phyloP scores from a whole-genome alignment of 176 grass and related monocot species.

The Pontederia paniculata region DNA sequence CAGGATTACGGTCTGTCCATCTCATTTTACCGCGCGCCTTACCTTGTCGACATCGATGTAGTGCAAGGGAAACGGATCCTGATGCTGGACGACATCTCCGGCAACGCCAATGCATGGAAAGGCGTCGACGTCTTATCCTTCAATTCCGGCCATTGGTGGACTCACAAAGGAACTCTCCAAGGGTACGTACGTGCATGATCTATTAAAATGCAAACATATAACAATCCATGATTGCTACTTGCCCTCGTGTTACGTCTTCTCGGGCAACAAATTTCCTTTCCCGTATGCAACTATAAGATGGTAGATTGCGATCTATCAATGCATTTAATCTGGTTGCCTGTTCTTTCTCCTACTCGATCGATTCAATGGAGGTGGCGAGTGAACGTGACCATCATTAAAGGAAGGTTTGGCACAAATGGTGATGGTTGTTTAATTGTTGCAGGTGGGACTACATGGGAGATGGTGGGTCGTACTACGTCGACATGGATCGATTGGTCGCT shows the following conservation, averaged over 20 bases:
- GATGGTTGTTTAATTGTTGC: neutral
- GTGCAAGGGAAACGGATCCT: conserved; percentile 65
- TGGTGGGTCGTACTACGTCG: conserved; percentile 43
- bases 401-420: neutral
- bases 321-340: too few species aligned
- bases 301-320: too few species aligned
- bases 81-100: conserved; percentile 53
- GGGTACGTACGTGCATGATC: conserved; percentile 25
- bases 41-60: conserved; percentile 74
- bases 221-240: too few species aligned
- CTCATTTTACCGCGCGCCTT: conserved; percentile 76
- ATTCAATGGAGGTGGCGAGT: too few species aligned
- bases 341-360: too few species aligned
- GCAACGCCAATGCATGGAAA: conserved; percentile 58
- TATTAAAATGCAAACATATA: too few species aligned
- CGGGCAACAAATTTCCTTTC: too few species aligned
- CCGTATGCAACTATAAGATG: too few species aligned
- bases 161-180: conserved; percentile 65
- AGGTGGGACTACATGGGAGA: conserved; percentile 93
- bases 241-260: too few species aligned
- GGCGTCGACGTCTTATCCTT: conserved; percentile 76
- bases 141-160: conserved; percentile 99
- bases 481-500: conserved; percentile 75
- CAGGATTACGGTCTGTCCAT: conserved; percentile 57
- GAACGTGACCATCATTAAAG: too few species aligned